Base-by-base conservation (phyloP, 139 green algal species). In the Chlamydomonas applanata region DNA sequence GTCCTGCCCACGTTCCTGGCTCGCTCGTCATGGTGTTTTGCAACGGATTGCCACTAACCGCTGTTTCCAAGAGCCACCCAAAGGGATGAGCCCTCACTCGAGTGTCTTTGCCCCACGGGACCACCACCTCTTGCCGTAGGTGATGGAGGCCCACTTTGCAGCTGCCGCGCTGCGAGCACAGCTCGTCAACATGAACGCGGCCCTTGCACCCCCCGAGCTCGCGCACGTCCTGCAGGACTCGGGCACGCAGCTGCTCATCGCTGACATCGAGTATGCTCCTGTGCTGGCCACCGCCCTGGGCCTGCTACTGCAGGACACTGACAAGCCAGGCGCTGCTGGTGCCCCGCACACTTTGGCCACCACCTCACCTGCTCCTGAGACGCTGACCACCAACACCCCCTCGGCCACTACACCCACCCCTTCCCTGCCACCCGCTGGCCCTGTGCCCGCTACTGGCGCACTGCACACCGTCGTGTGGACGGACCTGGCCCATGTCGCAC, bases 151-250 rank as follows among this genome's bases (percentile, higher is more conserved):
- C 32, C 92, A 97, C 59, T 96, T 86, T 79, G 92, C 91, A 9
- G 87, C 85, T 2, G 92, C 92, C 0, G 83, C 86, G 0, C 34
- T 94, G 5, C 84, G 88, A 20, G 89, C 82, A 3, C 73, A 92
- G 19, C 65, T 97, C 1, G 87, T 97, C 9, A 97, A 97, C 75
- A 29, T 95, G 35, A 97, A 97, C 82, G 79, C 85, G 17, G 78
- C 85, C 71, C 84, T 97, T 30, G 87, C 87, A 2, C 56, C 87
- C 0, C 74, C 54, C 0, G 92, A 97, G 86, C 69, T 97, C 32
- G 73, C 75, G 0, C 87, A 91, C 64, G 88, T 95, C 35, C 79
- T 94, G 11, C 16, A 54, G 3, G 86, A 95, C 78, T 91, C 87
- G 0, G 45, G 30, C 1, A 60, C 88, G 4, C 27, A 68, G 25